phyloP scores from a whole-genome alignment of 805 yeast species.

The Yamadazyma insecticola region DNA sequence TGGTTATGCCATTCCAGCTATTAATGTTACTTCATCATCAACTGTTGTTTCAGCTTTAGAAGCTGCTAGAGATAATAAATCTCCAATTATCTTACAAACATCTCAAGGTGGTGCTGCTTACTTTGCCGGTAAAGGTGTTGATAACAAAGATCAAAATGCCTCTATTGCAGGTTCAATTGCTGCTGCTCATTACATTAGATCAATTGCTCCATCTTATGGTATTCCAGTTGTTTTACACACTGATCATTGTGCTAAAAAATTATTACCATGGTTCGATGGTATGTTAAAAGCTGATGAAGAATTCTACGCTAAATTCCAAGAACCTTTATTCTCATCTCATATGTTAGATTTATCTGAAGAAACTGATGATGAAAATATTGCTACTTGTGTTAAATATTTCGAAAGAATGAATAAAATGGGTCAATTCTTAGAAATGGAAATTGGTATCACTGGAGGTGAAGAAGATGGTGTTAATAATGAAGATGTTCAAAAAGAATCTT shows the following conservation, averaged over 20 bases:
- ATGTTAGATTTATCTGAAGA: slow-evolving; percentile 98
- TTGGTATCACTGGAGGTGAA: slow-evolving; percentile 99
- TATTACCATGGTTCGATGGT: slow-evolving; percentile 98
- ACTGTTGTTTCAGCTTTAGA: slow-evolving; percentile 62
- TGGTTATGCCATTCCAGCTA: slow-evolving; percentile 97
- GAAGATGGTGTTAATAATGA: slow-evolving; percentile 99
- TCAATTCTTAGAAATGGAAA: slow-evolving; percentile 99
- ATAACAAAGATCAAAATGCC: slow-evolving; percentile 89
- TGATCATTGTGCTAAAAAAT: slow-evolving; percentile 98
- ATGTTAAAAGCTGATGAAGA: slow-evolving; percentile 96
- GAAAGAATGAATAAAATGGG: slow-evolving; percentile 87
- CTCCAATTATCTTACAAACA: slow-evolving; percentile 95
- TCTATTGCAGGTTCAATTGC: slow-evolving; percentile 93
- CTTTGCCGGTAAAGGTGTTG: slow-evolving; percentile 99
- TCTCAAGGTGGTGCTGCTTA: slow-evolving; percentile 99
- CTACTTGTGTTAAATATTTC: slow-evolving; percentile 91
- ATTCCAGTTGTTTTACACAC: slow-evolving; percentile 96
- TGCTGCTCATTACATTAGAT: slow-evolving; percentile 96
- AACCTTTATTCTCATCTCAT: slow-evolving; percentile 97
- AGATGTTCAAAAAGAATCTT: slow-evolving; percentile 75
- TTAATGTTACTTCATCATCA: slow-evolving; percentile 96
- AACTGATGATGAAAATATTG: slow-evolving; percentile 92
- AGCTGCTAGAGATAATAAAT: slow-evolving; percentile 48
- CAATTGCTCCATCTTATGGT: slow-evolving; percentile 94
- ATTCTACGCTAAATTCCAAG: slow-evolving; percentile 79